These are phyloP conservation scores for Sugiyamaella pinicola DNA, from an alignment of 1,139 yeast genomes.

Conservation along the genomic window DNA sequence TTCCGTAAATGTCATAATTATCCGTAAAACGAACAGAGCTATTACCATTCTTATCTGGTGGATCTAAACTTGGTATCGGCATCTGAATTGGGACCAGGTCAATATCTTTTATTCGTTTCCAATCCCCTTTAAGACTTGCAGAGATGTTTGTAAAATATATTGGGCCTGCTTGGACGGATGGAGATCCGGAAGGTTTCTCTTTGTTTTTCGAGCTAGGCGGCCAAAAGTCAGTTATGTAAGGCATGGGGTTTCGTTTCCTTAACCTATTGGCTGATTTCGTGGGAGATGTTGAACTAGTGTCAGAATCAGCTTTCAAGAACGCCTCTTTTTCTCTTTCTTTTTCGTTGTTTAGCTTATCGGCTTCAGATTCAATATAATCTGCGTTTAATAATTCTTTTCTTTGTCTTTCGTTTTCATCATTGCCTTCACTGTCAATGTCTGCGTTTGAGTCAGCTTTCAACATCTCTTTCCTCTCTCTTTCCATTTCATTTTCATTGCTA, in stretches of 20 bases:
- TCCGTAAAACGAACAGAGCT: neutral
- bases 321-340: constrained; percentile 10
- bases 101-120: constrained; percentile 26
- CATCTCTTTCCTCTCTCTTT: constrained; percentile 18
- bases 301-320: constrained; percentile 17
- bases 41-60: constrained; percentile 3
- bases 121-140: constrained; percentile 31
- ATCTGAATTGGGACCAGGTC: constrained; percentile 30
- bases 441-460: constrained; percentile 4
- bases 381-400: constrained; percentile 18
- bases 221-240: constrained; percentile 6
- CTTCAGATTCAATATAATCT: too few species aligned
- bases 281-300: neutral
- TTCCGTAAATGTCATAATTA: constrained; percentile 13
- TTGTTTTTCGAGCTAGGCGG: neutral
- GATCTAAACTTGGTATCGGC: constrained; percentile 26
- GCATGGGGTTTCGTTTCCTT: neutral
- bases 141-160: constrained; percentile 33
- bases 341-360: neutral
- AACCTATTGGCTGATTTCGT: neutral
- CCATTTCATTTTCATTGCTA: neutral
- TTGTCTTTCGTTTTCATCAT: neutral
- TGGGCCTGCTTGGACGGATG: neutral
- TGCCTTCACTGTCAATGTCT: neutral
- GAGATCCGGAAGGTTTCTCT: neutral